These are phyloP conservation scores for Diaporthe batatas DNA, from an alignment of 2,329 filamentous ascomycete genomes.

Conservation along the genomic window DNA sequence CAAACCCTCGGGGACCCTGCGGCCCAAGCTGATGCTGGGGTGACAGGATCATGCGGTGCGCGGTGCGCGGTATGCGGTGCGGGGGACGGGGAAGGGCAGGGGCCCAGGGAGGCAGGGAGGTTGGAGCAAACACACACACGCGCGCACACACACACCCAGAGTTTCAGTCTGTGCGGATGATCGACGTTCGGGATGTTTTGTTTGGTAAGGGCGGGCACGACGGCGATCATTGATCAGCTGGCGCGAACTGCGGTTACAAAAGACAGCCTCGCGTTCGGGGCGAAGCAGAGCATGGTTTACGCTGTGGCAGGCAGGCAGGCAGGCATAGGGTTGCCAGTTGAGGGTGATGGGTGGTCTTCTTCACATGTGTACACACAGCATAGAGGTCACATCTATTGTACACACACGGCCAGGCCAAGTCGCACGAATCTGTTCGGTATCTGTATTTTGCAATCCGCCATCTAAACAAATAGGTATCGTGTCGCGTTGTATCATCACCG, in stretches of 20 bases:
- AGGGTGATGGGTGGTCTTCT: too few relatives aligned
- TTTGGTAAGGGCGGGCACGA: background rate
- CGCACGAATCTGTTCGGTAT: background rate
- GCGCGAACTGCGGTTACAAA: background rate
- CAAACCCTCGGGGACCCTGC: background rate
- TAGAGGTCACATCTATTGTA: too few relatives aligned
- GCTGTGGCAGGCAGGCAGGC: too few relatives aligned
- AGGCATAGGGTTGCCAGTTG: too few relatives aligned
- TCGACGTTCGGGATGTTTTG: constrained; percentile 11
- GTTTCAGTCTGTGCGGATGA: background rate
- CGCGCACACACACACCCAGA: background rate
- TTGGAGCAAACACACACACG: background rate
- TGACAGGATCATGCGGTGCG: background rate
- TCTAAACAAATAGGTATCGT: constrained; percentile 42
- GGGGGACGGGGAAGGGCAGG: background rate
- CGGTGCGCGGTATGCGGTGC: background rate
- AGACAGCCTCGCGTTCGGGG: background rate
- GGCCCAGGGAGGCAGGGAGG: too few relatives aligned
- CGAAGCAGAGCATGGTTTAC: too few relatives aligned
- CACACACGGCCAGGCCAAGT: too few relatives aligned
- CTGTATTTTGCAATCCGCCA: constrained; percentile 25
- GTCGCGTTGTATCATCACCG: constrained; percentile 19
- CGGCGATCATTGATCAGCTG: background rate
- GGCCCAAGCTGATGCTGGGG: background rate
- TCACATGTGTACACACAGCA: too few relatives aligned